A percentile compares a stretch with the other conserved stretches of the same genome.
Conservation (phyloP, 257 asterid genomes). For the Gentiana straminea region DNA sequence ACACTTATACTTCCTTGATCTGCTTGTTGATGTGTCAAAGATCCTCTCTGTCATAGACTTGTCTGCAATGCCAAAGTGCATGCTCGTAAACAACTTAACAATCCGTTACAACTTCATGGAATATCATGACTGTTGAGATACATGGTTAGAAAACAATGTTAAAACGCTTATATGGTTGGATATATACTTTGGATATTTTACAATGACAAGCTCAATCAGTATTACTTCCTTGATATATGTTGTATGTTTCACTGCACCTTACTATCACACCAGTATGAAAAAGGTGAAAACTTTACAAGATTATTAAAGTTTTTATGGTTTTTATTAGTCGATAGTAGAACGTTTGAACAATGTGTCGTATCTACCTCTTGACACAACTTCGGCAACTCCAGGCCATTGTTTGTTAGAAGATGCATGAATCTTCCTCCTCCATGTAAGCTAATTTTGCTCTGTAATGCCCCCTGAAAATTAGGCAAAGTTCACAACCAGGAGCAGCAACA, state of each 20-base stretch:
- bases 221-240: too few relatives aligned
- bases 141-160: too few relatives aligned
- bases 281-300: not conserved
- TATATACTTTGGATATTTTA: slow-evolving; percentile 3
- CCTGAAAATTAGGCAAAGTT: slow-evolving; percentile 32
- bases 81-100: too few relatives aligned
- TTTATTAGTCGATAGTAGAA: not conserved
- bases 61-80: slow-evolving; percentile 22
- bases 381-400: slow-evolving; percentile 57
- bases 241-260: too few relatives aligned
- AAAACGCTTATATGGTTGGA: too few relatives aligned
- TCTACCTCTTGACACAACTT: slow-evolving; percentile 76
- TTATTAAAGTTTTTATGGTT: not conserved
- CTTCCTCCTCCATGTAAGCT: slow-evolving; percentile 62
- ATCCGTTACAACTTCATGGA: too few relatives aligned
- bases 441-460: slow-evolving; percentile 57
- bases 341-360: not conserved
- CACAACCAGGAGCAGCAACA: not conserved
- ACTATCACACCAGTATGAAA: too few relatives aligned
- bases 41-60: slow-evolving; percentile 41
- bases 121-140: too few relatives aligned
- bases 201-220: too few relatives aligned
- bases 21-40: slow-evolving; percentile 40
- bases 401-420: slow-evolving; percentile 69
- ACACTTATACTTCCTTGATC: slow-evolving; percentile 81